Evolutionary conservation across 805 yeast species (phyloP).

Genomic region (Kregervanrija fluxuum): DNA sequence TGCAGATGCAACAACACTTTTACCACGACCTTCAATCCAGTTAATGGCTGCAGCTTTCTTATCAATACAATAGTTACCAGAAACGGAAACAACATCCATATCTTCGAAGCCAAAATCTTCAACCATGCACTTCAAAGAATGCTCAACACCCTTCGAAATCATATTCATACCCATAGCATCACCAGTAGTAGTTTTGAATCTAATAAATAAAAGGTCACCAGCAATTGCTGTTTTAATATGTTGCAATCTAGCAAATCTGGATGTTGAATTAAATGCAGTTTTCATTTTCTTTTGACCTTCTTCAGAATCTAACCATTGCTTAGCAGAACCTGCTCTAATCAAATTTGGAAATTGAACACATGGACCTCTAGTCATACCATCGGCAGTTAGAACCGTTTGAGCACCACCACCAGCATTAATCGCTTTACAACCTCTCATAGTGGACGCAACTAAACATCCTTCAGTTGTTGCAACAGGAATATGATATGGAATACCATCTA

Average conservation of each 20-base stretch:
- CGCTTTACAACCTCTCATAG: constrained; percentile 99
- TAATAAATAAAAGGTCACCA: constrained; percentile 78
- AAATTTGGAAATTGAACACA: constrained; percentile 85
- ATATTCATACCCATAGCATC: constrained; percentile 99
- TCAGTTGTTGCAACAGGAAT: constrained; percentile 99
- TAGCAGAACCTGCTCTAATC: constrained; percentile 87
- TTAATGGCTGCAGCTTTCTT: constrained; percentile 97
- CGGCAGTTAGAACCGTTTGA: constrained; percentile 81
- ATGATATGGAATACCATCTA: constrained; percentile 83
- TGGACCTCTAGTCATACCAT: constrained; percentile 99
- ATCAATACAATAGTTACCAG: constrained; percentile 97
- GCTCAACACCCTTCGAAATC: constrained; percentile 98
- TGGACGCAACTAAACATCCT: constrained; percentile 96
- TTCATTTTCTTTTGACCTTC: constrained; percentile 82
- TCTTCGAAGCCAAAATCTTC: constrained; percentile 89
- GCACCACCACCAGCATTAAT: constrained; percentile 97
- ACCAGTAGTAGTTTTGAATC: constrained; percentile 98
- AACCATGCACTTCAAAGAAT: constrained; percentile 74
- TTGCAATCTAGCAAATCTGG: constrained; percentile 93
- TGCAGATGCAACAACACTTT: constrained; percentile 95
- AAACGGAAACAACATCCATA: constrained; percentile 86
- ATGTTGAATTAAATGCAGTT: constrained; percentile 91
- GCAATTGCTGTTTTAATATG: constrained; percentile 90
- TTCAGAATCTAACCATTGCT: constrained; percentile 90
- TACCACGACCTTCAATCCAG: constrained; percentile 99